A percentile compares a stretch with the other conserved stretches of the same genome.
Evolutionary conservation across 2,329 filamentous ascomycete species (phyloP).

Genomic region (Purpureocillium lavendulum): DNA sequence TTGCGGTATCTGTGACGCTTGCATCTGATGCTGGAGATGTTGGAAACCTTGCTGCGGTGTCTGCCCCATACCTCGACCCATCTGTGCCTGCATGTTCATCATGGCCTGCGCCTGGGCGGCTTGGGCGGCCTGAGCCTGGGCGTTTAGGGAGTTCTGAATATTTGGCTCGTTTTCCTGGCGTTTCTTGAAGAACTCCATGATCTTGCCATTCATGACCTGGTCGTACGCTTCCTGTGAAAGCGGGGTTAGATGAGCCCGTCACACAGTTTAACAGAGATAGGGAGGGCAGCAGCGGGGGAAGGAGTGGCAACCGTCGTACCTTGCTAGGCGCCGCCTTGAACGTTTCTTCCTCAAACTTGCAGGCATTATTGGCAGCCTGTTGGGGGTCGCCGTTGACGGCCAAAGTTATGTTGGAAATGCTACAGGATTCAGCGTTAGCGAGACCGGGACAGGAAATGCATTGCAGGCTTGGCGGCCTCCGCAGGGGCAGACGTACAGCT

Average conservation of each 20-base stretch:
- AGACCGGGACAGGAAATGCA: no score
- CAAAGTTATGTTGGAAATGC: conserved; percentile 43
- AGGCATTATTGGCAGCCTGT: conserved; percentile 31
- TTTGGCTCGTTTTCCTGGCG: conserved; percentile 41
- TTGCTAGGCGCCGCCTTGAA: conserved; percentile 38
- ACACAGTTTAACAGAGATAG: conserved; percentile 14
- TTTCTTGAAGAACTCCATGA: conserved; percentile 39
- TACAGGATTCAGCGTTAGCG: conserved; percentile 17
- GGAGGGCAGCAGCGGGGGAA: neutral
- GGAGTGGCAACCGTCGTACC: conserved; percentile 22
- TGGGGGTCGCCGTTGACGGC: conserved; percentile 33
- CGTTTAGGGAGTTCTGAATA: conserved; percentile 42
- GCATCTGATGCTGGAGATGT: conserved; percentile 51
- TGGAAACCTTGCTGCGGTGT: conserved; percentile 46
- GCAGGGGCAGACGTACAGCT: conserved; percentile 34
- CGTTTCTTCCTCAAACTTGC: conserved; percentile 38
- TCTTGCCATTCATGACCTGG: conserved; percentile 34
- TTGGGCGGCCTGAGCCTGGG: conserved; percentile 28
- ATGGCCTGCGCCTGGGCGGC: conserved; percentile 35
- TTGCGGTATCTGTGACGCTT: conserved; percentile 41
- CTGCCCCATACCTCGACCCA: conserved; percentile 42
- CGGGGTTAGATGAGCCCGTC: no score
- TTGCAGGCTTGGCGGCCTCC: no score
- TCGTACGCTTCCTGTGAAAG: conserved; percentile 39
- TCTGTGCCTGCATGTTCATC: conserved; percentile 45